Percentiles rank a stretch among this genome's conserved stretches.
phyloP scores from a whole-genome alignment of 2,329 filamentous ascomycete genomes.

The Alternaria arbusti region DNA sequence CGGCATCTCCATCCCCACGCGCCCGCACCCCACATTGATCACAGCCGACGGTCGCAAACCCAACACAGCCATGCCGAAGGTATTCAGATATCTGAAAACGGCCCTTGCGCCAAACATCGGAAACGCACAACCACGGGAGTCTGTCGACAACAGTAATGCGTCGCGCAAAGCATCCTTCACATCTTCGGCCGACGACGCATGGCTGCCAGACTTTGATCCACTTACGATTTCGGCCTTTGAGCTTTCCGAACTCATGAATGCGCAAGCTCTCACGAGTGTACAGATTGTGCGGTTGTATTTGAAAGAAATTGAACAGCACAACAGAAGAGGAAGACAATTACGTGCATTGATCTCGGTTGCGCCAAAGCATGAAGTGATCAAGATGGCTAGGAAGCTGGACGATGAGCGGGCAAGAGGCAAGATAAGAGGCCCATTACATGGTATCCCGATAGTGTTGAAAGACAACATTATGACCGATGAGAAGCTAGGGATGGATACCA shows the following conservation, averaged over 20 bases:
- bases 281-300: slow-evolving; percentile 46
- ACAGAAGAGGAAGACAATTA: slow-evolving; percentile 43
- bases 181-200: slow-evolving; percentile 31
- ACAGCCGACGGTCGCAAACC: background rate
- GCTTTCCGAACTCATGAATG: slow-evolving; percentile 40
- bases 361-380: slow-evolving; percentile 45
- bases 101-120: slow-evolving; percentile 37
- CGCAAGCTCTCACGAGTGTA: slow-evolving; percentile 39
- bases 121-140: slow-evolving; percentile 25
- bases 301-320: slow-evolving; percentile 44
- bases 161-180: slow-evolving; percentile 37
- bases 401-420: slow-evolving; percentile 47
- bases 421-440: slow-evolving; percentile 50
- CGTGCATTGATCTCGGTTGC: slow-evolving; percentile 49
- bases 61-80: slow-evolving; percentile 26
- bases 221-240: slow-evolving; percentile 40
- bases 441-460: slow-evolving; percentile 52
- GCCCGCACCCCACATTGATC: background rate
- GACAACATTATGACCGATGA: slow-evolving; percentile 51
- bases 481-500: slow-evolving; percentile 50
- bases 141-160: slow-evolving; percentile 23
- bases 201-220: slow-evolving; percentile 41
- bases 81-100: slow-evolving; percentile 36
- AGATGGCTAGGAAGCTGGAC: slow-evolving; percentile 49
- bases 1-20: background rate